A percentile compares a stretch with the other conserved stretches of the same genome.
Conservation (phyloP, 306 rosid species). For the Cercis canadensis region DNA sequence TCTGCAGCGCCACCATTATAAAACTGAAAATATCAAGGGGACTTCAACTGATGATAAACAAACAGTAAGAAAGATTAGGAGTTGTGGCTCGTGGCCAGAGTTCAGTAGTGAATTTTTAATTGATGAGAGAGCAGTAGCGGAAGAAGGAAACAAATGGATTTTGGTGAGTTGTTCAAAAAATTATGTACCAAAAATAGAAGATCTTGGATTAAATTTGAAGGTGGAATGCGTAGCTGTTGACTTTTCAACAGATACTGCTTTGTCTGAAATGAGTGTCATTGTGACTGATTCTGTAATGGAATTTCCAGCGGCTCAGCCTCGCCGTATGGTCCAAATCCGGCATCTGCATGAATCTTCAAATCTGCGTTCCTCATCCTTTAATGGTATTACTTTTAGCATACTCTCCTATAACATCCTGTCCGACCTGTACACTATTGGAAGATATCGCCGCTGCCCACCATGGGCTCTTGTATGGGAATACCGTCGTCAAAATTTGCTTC, state of each 20-base stretch:
- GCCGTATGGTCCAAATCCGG: slow-evolving; percentile 13
- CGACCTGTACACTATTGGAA: not conserved
- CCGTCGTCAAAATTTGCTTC: slow-evolving; percentile 37
- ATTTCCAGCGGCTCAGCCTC: slow-evolving; percentile 25
- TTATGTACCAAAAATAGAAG: slow-evolving; percentile 37
- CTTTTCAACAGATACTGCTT: not conserved
- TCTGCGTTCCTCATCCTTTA: no score
- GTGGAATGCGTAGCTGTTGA: slow-evolving; percentile 41
- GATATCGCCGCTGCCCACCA: slow-evolving; percentile 24
- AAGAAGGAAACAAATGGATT: slow-evolving; percentile 31
- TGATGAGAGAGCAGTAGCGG: not conserved
- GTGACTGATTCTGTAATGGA: slow-evolving; percentile 40
- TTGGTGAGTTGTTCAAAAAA: slow-evolving; percentile 15
- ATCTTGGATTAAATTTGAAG: slow-evolving; percentile 36
- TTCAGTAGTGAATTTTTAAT: not conserved
- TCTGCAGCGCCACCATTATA: slow-evolving; percentile 9
- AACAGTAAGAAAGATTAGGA: slow-evolving; percentile 4
- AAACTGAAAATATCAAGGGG: not conserved
- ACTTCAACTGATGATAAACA: not conserved
- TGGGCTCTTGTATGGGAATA: slow-evolving; percentile 51
- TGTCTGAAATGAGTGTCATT: slow-evolving; percentile 1
- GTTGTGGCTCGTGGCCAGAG: slow-evolving; percentile 34
- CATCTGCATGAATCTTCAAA: not conserved
- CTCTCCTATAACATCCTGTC: slow-evolving; percentile 48
- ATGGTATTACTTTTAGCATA: slow-evolving; percentile 36